Evolutionary conservation across 192 early-diverging fungal genomes (phyloP), one percentile per base, ranked within the genome.

Genomic region (Chytriomyces sp.): DNA sequence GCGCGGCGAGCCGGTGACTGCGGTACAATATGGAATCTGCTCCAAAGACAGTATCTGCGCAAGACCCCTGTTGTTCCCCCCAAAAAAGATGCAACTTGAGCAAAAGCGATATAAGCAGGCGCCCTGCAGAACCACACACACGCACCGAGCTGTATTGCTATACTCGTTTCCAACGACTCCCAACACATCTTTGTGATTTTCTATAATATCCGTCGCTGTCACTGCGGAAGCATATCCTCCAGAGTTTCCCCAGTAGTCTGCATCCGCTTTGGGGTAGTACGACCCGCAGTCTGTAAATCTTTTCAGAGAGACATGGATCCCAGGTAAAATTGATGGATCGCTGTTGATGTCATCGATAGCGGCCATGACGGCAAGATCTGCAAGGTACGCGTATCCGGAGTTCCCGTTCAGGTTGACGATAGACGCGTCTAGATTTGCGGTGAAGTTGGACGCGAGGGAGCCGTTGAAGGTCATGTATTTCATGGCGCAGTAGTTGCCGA

Each of bases 1-100:
- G 13, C 65, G 26, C 18, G 65, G 65, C 8, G 35, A 45, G n/a
- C 43, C 23, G 10, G 13, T 45, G 45, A 28, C 18, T 45, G 23
- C 26, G 11, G 65, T 46, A 23, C 65, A 67, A 43, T 67, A 67
- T 6, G 65, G 65, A 16, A 67, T 67, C 45, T 67, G 45, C 35
- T 35, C 35, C 35, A 35, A 35, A 35, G 35, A 35, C 35, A 35
- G 2, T 35, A 35, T 35, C 35, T 35, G 35, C 35, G 35, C 35
- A 1, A 35, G 35, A 35, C 35, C 35, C 2, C 26, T 10, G 10
- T 28, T 45, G 3, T 28, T 67, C 4, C 43, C 10, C 35, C 35
- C 1, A 35, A 35, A 35, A 35, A 35, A 1, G 35, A 35, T 1
- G 35, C 35, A 35, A 35, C 35, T 3, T 35, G 35, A 35, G 35